These are phyloP conservation scores for Erodium texanum DNA, from an alignment of 441 rosid genomes.

Conservation along the genomic window DNA sequence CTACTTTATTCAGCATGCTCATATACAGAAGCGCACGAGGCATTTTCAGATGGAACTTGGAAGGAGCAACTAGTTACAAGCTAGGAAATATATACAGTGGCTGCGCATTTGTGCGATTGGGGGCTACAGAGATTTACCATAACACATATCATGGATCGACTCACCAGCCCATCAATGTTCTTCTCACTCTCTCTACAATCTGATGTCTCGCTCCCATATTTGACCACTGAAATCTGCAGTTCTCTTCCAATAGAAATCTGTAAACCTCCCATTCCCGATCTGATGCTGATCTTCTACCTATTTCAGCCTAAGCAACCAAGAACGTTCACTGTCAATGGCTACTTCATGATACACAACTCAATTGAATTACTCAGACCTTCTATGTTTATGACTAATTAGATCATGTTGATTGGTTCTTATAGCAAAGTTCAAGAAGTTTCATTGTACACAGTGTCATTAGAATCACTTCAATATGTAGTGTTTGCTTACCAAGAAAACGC, in stretches of 20 bases:
- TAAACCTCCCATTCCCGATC: slow-evolving; percentile 71
- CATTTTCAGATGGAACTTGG: not conserved
- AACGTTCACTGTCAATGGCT: not conserved
- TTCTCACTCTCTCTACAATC: slow-evolving; percentile 56
- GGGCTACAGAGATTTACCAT: too few species aligned
- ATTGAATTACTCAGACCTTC: not conserved
- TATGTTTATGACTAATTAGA: too few species aligned
- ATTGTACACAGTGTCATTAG: slow-evolving; percentile 10
- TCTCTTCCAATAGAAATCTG: slow-evolving; percentile 68
- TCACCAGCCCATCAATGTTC: slow-evolving; percentile 80
- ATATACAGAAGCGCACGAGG: too few species aligned
- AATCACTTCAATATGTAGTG: not conserved
- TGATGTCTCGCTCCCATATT: slow-evolving; percentile 33
- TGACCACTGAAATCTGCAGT: slow-evolving; percentile 29
- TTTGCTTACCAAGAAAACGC: slow-evolving; percentile 64
- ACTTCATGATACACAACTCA: not conserved
- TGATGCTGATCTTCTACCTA: slow-evolving; percentile 44
- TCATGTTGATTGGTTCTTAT: not conserved
- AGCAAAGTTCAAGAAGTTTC: slow-evolving; percentile 4
- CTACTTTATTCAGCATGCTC: not conserved
- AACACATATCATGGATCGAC: not conserved
- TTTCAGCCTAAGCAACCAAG: slow-evolving; percentile 47
- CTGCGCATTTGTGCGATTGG: too few species aligned
- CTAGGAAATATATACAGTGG: not conserved
- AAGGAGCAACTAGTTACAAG: not conserved